Evolutionary conservation across 192 early-diverging fungal genomes (phyloP), one percentile per base, ranked within the genome.

Genomic region (Linnemannia exigua): DNA sequence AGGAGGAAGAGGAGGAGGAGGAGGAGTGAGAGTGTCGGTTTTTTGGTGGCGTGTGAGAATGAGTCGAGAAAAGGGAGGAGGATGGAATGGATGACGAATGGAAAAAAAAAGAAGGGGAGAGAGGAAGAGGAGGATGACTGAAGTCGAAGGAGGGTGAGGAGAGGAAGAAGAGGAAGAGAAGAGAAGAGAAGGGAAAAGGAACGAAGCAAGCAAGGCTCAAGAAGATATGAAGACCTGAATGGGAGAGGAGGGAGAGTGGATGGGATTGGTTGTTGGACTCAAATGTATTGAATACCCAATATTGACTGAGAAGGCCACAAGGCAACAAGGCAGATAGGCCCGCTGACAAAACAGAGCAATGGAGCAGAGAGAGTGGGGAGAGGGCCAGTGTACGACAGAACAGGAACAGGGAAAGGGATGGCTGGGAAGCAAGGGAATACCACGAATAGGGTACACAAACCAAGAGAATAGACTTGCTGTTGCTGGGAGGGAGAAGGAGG

Each of bases 181-280:
- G 35, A 69, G 50, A 75, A 35, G 37, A 51, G 17, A 41, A 67
- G 12, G 8, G 58, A 75, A 37, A 67, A 58, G 2, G 17, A 51
- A 51, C 0, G 44, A 14, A 72, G 16, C 20, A 41, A 72, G 28
- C 41, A 41, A 16, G 67, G 20, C 36, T n/a, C n/a, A 35, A 35
- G 3, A 48, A 72, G 69, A 36, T 44, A 31, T 50, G 72, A 41
- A 38, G 16, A 31, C n/a, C n/a, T n/a, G 25, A 71, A 28, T 38
- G 54, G 54, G 17, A 71, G 70, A 71, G 25, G 38, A 71, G 37
- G 17, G n/a, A 25, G 38, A 61, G 20, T 15, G 28, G 74, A 75
- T 20, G 25, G 72, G 25, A 46, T 75, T 36, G 19, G 66, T 52
- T 46, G 63, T 63, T 67, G 16, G 25, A 47, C 20, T 22, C 41